Conservation (phyloP, 805 yeast species). For the Pichia exigua region DNA sequence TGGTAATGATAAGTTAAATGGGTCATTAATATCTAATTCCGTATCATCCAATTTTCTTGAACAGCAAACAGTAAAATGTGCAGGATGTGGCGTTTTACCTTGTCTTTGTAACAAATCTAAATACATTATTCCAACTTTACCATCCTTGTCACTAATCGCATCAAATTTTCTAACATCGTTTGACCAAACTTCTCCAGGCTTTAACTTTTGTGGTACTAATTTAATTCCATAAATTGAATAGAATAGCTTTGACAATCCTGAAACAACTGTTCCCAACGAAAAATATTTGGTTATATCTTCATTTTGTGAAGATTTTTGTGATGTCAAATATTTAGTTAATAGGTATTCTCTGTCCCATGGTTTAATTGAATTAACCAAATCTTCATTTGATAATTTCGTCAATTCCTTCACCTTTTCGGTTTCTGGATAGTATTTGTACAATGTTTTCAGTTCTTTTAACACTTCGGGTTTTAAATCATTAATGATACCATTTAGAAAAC, state of each 20-base stretch:
- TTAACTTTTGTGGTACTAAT: constrained; percentile 56
- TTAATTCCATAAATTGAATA: constrained; percentile 66
- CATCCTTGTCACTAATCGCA: constrained; percentile 58
- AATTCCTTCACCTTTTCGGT: constrained; percentile 2
- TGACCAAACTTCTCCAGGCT: constrained; percentile 81
- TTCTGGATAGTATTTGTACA: constrained; percentile 28
- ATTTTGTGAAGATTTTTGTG: constrained; percentile 28
- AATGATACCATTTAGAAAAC: constrained; percentile 58
- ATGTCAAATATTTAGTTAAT: constrained; percentile 22
- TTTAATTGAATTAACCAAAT: constrained; percentile 38
- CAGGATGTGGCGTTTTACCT: constrained; percentile 76
- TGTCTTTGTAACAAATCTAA: constrained; percentile 78
- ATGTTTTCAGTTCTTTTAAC: constrained; percentile 43
- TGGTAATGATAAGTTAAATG: constrained; percentile 27
- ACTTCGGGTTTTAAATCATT: constrained; percentile 46
- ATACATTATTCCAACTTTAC: constrained; percentile 72
- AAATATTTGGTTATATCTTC: constrained; percentile 59
- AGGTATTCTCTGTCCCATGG: constrained; percentile 92
- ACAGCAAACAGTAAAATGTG: constrained; percentile 93
- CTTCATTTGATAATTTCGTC: constrained; percentile 27
- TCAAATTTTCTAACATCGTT: constrained; percentile 75
- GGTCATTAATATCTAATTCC: constrained; percentile 36
- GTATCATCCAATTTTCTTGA: constrained; percentile 68
- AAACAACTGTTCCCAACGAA: constrained; percentile 78
- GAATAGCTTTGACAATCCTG: constrained; percentile 72